Evolutionary conservation across 805 yeast species (phyloP), one percentile per base, ranked within the genome.

Genomic region (Jamesozyma spencerorum): DNA sequence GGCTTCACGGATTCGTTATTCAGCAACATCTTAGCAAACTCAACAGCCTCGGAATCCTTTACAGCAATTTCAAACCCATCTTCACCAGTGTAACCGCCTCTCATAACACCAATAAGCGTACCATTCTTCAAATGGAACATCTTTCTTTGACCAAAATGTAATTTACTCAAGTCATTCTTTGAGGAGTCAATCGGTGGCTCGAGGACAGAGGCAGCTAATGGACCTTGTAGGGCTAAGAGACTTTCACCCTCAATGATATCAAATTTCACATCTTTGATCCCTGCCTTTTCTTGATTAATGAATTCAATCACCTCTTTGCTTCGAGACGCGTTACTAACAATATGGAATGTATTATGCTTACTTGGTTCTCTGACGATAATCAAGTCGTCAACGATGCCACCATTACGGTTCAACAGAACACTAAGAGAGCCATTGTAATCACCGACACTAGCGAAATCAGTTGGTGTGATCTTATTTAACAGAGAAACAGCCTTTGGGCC

Each of bases 1-100:
- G 96, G 95, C 58, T 75, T 77, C 36, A 86, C 85, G 11, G 66
- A 59, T 3, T 72, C 72, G 37, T 70, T 67, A 41, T 56, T 77
- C 31, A 72, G 71, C 33, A 85, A 62, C 38, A 86, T 63, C 5
- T 73, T 68, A 34, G 92, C 77, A 49, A 92, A 76, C 1, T 72
- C 75, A 24, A 66, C 58, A 1, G 90, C 80, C 18, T 70, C 58
- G 39, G 69, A 65, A 41, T 74, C 67, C 20, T 85, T 81, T 45
- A 88, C 79, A 7, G 94, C 79, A 43, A 90, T 74, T 62, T 92
- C 98, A 62, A 92, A 90, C 1, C 98, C 98, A 60, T 92, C 98
- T 64, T 92, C 98, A 15, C 98, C 98, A 5, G 98, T 92, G 68
- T 92, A 92, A 2, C 98, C 98, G 18, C 94, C 85, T 63, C 98